phyloP scores from a whole-genome alignment of 495 filamentous ascomycete genomes.

The Aspergillus nidulans region DNA sequence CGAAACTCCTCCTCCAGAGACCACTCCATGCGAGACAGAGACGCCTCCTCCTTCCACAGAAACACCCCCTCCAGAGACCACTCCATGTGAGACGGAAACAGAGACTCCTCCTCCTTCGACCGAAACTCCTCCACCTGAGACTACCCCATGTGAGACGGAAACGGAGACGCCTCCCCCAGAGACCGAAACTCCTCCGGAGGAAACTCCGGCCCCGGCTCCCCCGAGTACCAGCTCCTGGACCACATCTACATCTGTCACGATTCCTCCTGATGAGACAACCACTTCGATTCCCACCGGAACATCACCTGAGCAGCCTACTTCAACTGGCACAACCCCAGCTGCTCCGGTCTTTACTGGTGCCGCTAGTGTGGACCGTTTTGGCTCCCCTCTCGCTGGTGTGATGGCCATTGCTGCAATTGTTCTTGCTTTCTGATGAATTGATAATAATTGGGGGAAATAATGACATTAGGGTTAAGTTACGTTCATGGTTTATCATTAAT shows the following conservation, averaged over 20 bases:
- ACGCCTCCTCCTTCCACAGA: neutral
- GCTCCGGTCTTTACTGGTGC: constrained; percentile 7
- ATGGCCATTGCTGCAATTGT: constrained; percentile 5
- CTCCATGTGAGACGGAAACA: neutral
- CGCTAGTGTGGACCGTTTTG: neutral
- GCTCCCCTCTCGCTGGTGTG: constrained; percentile 6
- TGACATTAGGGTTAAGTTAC: neutral
- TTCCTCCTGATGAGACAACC: neutral
- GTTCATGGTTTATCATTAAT: constrained; percentile 6
- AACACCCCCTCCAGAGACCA: neutral
- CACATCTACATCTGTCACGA: neutral
- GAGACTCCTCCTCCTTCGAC: neutral
- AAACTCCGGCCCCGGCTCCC: neutral
- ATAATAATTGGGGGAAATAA: neutral
- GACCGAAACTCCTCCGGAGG: neutral
- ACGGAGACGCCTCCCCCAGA: neutral
- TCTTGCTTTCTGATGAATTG: constrained; percentile 1
- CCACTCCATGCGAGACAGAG: constrained; percentile 7
- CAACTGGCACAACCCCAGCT: neutral
- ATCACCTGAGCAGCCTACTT: neutral
- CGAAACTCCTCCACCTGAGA: constrained; percentile 1
- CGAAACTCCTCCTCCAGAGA: neutral
- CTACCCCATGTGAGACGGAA: neutral
- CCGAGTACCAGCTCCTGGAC: neutral
- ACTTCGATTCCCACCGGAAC: neutral